These are phyloP conservation scores for Talaromyces atroroseus DNA, from an alignment of 2,329 filamentous ascomycete genomes.

Conservation along the genomic window DNA sequence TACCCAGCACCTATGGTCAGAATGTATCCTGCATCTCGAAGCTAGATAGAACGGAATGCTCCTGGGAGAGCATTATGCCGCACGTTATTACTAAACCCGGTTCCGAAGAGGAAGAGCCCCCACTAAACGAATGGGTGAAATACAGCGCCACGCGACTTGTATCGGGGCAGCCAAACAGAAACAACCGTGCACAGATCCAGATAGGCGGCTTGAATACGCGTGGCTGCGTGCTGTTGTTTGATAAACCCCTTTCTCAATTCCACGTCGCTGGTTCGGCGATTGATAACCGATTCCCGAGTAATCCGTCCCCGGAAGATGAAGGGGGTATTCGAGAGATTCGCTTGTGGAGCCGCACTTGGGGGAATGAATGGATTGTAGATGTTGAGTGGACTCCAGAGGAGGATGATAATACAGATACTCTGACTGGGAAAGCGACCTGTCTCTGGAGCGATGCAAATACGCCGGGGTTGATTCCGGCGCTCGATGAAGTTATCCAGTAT, in stretches of 20 bases:
- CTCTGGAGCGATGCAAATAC: conserved; percentile 83
- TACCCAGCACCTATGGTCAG: conserved; percentile 67
- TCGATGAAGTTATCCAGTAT: conserved; percentile 72
- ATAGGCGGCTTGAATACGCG: conserved; percentile 71
- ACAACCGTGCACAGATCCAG: conserved; percentile 51
- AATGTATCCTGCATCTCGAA: conserved; percentile 48
- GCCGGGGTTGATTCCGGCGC: conserved; percentile 67
- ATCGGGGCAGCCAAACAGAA: conserved; percentile 18
- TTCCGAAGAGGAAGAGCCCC: conserved; percentile 33
- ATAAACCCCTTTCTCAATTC: conserved; percentile 61
- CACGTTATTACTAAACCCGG: conserved; percentile 49
- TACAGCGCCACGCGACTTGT: conserved; percentile 53
- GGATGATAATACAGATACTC: conserved; percentile 23
- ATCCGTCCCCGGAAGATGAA: conserved; percentile 41
- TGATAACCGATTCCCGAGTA: conserved; percentile 58
- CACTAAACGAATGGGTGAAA: conserved; percentile 57
- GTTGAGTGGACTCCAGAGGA: conserved; percentile 53
- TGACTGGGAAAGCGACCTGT: conserved; percentile 67
- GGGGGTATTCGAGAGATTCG: conserved; percentile 59
- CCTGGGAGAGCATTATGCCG: conserved; percentile 64
- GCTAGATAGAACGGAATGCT: conserved; percentile 54
- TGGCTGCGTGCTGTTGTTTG: conserved; percentile 68
- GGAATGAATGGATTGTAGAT: conserved; percentile 68
- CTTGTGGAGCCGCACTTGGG: conserved; percentile 79
- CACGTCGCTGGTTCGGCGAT: conserved; percentile 55